Conservation (phyloP, 306 rosid genomes). For the Cucurbita ficifolia region DNA sequence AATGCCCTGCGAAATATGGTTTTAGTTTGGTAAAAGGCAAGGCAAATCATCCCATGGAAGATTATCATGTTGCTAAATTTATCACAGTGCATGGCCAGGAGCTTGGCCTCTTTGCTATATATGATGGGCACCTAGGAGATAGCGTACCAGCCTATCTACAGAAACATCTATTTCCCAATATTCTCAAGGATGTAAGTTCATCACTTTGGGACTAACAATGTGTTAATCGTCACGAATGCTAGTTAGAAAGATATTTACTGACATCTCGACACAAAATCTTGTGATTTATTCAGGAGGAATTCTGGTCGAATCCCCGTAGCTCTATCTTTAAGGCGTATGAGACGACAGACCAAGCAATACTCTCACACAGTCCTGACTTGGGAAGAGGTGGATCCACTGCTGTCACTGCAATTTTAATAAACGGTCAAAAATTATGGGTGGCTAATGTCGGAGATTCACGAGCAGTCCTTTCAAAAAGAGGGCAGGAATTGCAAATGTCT, state of each 20-base stretch:
- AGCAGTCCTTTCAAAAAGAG: conserved; percentile 53
- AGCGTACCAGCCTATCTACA: conserved; percentile 70
- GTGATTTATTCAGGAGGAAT: conserved; percentile 31
- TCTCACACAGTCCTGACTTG: conserved; percentile 51
- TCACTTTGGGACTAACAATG: not conserved
- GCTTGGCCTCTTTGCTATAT: conserved; percentile 78
- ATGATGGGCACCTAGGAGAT: conserved; percentile 81
- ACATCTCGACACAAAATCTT: conserved; percentile 3
- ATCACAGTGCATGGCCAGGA: conserved; percentile 31
- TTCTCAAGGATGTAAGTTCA: conserved; percentile 64
- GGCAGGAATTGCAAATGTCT: conserved; percentile 49
- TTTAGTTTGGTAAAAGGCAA: conserved; percentile 75
- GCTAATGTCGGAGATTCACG: conserved; percentile 79
- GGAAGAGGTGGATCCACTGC: conserved; percentile 78
- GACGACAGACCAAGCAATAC: conserved; percentile 57
- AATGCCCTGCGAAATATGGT: conserved; percentile 57
- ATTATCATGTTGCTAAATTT: conserved; percentile 66
- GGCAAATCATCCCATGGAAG: conserved; percentile 90
- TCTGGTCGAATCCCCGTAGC: conserved; percentile 47
- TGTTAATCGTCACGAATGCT: not conserved
- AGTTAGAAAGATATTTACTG: not conserved
- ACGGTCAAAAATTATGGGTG: conserved; percentile 45
- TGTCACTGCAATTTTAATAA: conserved; percentile 51
- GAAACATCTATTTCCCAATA: conserved; percentile 61
- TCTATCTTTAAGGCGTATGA: conserved; percentile 47